Conservation (phyloP, 2,329 filamentous ascomycete genomes). For the Talaromyces verruculosus region DNA sequence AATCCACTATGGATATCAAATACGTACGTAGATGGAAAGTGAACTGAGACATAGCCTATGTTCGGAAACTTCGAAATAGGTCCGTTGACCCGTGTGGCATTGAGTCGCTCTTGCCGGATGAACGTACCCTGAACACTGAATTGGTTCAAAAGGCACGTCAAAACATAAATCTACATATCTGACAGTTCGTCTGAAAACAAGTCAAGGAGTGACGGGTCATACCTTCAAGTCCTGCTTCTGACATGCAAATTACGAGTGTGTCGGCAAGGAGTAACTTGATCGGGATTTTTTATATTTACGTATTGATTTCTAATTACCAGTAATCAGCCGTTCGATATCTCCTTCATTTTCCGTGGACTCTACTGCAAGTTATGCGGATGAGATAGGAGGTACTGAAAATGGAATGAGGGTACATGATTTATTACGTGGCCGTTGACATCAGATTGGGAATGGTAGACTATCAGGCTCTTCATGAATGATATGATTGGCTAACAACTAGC, state of each 20-base stretch:
- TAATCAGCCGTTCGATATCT: neutral
- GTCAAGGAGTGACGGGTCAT: neutral
- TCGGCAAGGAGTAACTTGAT: neutral
- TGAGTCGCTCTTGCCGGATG: neutral
- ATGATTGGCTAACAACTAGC: neutral
- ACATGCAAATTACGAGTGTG: neutral
- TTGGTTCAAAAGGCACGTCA: neutral
- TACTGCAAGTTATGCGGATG: neutral
- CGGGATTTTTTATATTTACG: neutral
- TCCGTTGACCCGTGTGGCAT: neutral
- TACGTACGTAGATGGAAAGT: neutral
- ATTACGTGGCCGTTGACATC: conserved; percentile 17
- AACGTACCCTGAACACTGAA: neutral
- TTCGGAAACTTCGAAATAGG: neutral
- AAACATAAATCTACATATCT: neutral
- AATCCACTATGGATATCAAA: neutral
- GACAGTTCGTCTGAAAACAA: neutral
- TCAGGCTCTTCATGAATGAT: neutral
- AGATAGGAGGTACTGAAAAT: neutral
- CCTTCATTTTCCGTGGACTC: neutral
- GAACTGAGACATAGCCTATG: neutral
- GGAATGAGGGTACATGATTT: conserved; percentile 5
- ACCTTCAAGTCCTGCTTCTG: neutral
- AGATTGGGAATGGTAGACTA: conserved; percentile 1
- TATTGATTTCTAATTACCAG: neutral